Base-by-base conservation (phyloP, 257 asterid species). In the Avicennia marina region DNA sequence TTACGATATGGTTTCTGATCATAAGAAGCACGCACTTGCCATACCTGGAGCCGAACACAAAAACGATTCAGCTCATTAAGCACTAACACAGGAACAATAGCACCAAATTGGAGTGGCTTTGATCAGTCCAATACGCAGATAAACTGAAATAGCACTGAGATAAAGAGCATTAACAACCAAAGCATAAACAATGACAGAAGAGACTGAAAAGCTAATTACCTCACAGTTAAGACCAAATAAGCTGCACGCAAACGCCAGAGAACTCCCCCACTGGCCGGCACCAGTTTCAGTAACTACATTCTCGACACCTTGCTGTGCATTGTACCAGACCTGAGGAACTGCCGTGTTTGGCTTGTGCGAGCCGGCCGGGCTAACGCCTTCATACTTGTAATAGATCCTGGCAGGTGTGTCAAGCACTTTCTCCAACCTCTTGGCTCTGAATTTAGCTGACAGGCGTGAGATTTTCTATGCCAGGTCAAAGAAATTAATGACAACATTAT, bases 221-320 rank as follows among this genome's bases (percentile, higher is more conserved):
- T 91, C 95, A 18, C 98, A 91, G 40, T 75, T 67, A 52, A 91
- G 85, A 58, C 69, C 90, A 65, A 91, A 88, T 67, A 91, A 83
- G 87, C 89, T 78, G 69, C 82, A 81, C 3, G 96, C 90, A 56
- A 91, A 91, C 25, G 98, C 94, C 56, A 90, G 43, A 2, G 98
- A 73, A 40, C 95, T 73, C 55, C 98, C 96, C 96, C 98, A 90
- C 58, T 90, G 98, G 7, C 98, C 96, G 10, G 98, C 98, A 21
- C 98, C 98, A 1, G 98, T 90, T 69, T 87, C 98, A 0, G 96
- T 85, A 15, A 88, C 98, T 0, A 91, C 59, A 49, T 81, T 85
- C 78, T 78, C 79, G 26, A 91, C 88, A 1, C 93, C 93, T 67
- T 72, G 78, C 78, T 80, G 86, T 1, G 87, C 85, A 53, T 91